Evolutionary conservation across 371 early-diverging fungal species (phyloP).

Genomic region (Syncephalastrum monosporum): DNA sequence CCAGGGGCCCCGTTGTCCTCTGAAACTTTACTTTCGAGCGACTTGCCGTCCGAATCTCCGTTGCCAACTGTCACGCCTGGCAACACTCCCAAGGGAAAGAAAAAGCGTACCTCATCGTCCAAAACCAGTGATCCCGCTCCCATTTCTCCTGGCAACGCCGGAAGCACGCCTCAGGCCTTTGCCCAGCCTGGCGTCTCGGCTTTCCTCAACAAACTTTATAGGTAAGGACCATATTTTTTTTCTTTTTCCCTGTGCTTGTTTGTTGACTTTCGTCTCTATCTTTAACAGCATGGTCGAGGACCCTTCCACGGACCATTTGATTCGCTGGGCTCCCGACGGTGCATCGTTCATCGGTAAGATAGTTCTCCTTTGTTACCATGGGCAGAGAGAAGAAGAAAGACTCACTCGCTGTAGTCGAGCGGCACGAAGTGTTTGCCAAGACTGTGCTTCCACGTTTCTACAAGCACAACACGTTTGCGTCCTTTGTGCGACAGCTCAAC

Average conservation of each 20-base stretch:
- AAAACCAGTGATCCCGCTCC: too few relatives aligned
- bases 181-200: slow-evolving; percentile 20
- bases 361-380: background rate
- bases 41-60: too few relatives aligned
- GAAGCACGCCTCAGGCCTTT: background rate
- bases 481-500: slow-evolving; percentile 94
- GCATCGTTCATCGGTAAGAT: slow-evolving; percentile 66
- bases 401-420: slow-evolving; percentile 41
- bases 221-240: slow-evolving; percentile 12
- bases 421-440: slow-evolving; percentile 80
- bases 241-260: background rate
- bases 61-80: too few relatives aligned
- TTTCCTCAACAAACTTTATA: slow-evolving; percentile 23
- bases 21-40: too few relatives aligned
- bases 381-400: background rate
- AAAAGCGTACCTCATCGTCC: too few relatives aligned
- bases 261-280: background rate
- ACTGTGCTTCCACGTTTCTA: slow-evolving; percentile 83
- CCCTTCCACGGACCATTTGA: slow-evolving; percentile 57
- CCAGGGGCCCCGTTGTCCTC: too few relatives aligned
- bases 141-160: too few relatives aligned
- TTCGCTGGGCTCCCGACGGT: slow-evolving; percentile 77
- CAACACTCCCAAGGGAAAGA: too few relatives aligned
- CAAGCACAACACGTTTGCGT: slow-evolving; percentile 92
- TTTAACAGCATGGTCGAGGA: slow-evolving; percentile 70